Conservation (phyloP, 2,329 filamentous ascomycete genomes). For the Fusarium keratoplasticum region DNA sequence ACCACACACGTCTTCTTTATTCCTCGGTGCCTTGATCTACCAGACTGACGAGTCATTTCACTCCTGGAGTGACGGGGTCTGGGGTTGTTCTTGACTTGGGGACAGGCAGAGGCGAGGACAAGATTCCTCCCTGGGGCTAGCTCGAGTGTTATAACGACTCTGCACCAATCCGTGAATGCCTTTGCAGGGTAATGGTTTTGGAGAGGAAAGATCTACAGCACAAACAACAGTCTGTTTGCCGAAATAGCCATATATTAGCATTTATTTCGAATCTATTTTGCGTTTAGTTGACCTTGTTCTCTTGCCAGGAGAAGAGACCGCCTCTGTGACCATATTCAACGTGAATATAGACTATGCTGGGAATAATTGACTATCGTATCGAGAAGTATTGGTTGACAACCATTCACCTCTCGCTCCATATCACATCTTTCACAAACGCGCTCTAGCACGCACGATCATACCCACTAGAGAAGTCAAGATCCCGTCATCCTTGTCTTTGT, state of each 20-base stretch:
- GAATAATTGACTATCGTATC: background rate
- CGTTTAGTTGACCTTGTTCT: background rate
- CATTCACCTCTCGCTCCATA: background rate
- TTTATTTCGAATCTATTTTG: background rate
- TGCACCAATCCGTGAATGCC: background rate
- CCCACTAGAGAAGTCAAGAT: background rate
- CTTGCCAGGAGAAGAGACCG: background rate
- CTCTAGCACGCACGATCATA: background rate
- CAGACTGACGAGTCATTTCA: background rate
- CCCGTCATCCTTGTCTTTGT: background rate
- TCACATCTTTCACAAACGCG: background rate
- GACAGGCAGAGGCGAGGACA: background rate
- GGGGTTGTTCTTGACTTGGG: background rate
- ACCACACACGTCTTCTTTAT: background rate
- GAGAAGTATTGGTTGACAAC: too few species aligned
- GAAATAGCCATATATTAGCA: background rate
- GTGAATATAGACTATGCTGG: background rate
- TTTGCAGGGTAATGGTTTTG: background rate
- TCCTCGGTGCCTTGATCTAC: background rate
- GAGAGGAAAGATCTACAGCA: background rate
- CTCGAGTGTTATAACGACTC: background rate
- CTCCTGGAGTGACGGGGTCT: background rate
- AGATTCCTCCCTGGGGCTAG: background rate
- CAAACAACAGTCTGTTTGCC: background rate
- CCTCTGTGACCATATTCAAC: background rate